These are phyloP conservation scores for Neonectria magnoliae DNA, from an alignment of 2,329 filamentous ascomycete genomes.

Conservation along the genomic window DNA sequence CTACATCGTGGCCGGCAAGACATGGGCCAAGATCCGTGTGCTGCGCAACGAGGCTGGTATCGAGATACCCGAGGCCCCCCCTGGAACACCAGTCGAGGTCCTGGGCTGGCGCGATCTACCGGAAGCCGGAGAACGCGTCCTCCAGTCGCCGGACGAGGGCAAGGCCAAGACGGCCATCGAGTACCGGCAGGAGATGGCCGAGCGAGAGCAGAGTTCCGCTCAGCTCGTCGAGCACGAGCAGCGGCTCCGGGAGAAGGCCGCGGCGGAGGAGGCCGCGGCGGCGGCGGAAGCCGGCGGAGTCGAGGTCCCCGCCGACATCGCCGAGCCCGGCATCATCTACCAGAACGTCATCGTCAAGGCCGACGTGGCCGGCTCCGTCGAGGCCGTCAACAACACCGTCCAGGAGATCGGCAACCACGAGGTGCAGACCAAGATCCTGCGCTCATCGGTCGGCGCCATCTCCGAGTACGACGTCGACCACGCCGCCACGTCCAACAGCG, in stretches of 20 bases:
- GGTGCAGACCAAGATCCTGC: constrained; percentile 79
- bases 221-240: constrained; percentile 81
- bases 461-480: constrained; percentile 90
- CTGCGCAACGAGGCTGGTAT: constrained; percentile 86
- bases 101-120: constrained; percentile 92
- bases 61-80: constrained; percentile 76
- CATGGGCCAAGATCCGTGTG: constrained; percentile 86
- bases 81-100: constrained; percentile 90
- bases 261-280: constrained; percentile 49
- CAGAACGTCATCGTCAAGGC: constrained; percentile 90
- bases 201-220: constrained; percentile 78
- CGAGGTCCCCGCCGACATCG: constrained; percentile 51
- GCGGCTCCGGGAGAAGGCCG: constrained; percentile 66
- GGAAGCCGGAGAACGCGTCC: constrained; percentile 83
- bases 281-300: constrained; percentile 49
- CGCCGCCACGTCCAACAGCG: constrained; percentile 78
- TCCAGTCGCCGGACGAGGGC: constrained; percentile 83
- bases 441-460: constrained; percentile 80
- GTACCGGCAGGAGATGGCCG: constrained; percentile 77
- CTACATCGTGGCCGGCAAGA: constrained; percentile 85
- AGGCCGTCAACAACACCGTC: constrained; percentile 85
- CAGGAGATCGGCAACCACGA: constrained; percentile 85
- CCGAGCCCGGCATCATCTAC: constrained; percentile 57
- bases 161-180: constrained; percentile 81
- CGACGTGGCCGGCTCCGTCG: constrained; percentile 92